Percentiles rank a stretch among this genome's conserved stretches.
Evolutionary conservation across 2,329 filamentous ascomycete species (phyloP).

Genomic region (Fusarium dimerum): DNA sequence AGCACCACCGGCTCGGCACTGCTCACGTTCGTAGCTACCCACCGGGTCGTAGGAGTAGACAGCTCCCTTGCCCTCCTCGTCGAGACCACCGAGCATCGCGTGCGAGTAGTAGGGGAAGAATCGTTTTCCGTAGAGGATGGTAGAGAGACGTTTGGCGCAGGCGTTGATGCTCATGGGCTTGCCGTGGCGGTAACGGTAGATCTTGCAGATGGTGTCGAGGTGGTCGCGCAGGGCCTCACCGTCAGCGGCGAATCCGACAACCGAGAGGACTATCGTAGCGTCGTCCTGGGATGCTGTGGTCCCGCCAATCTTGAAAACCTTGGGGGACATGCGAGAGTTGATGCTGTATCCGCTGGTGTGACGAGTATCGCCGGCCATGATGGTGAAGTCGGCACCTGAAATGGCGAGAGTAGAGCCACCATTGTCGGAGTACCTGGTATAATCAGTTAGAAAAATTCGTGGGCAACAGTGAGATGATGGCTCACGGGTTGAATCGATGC

Average conservation of each 20-base stretch:
- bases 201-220: conserved; percentile 92
- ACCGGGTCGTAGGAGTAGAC: conserved; percentile 98
- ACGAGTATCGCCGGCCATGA: conserved; percentile 96
- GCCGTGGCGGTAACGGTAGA: conserved; percentile 97
- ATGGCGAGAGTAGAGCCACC: conserved; percentile 96
- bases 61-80: conserved; percentile 91
- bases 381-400: conserved; percentile 88
- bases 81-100: conserved; percentile 89
- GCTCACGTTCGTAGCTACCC: conserved; percentile 95
- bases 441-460: conserved; percentile 7
- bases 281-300: conserved; percentile 83
- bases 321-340: conserved; percentile 93
- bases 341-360: conserved; percentile 97
- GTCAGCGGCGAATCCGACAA: conserved; percentile 94
- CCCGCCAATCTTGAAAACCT: conserved; percentile 96
- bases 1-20: conserved; percentile 90
- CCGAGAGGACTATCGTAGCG: conserved; percentile 84
- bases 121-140: conserved; percentile 94
- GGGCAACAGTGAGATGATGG: not conserved
- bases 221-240: conserved; percentile 92
- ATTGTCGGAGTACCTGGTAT: conserved; percentile 89
- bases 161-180: conserved; percentile 95
- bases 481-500: conserved; percentile 93
- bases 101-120: conserved; percentile 99
- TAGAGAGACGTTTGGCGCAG: conserved; percentile 91